Conservation (phyloP, 768 basidiomycete genomes). For the Wakefieldia striispora region DNA sequence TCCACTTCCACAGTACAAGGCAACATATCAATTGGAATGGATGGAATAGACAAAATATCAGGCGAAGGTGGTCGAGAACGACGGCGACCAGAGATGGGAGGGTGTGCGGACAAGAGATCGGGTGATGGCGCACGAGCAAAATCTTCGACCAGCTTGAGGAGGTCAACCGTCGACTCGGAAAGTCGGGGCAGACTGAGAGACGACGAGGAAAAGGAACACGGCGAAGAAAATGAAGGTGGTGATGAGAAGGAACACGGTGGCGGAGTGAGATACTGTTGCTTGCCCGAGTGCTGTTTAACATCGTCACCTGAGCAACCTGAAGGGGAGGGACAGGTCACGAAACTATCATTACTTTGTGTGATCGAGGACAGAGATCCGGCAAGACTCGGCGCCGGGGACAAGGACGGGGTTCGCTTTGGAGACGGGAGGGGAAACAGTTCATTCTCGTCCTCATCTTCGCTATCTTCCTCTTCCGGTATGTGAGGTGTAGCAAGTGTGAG, state of each 20-base stretch:
- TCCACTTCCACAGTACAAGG: background rate
- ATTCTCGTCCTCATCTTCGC: slow-evolving; percentile 50
- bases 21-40: slow-evolving; percentile 1
- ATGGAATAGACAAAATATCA: slow-evolving; percentile 6
- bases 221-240: slow-evolving; percentile 1
- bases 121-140: slow-evolving; percentile 22
- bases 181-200: slow-evolving; percentile 24
- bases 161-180: slow-evolving; percentile 10
- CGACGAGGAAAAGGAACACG: slow-evolving; percentile 14
- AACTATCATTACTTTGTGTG: slow-evolving; percentile 1
- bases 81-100: slow-evolving; percentile 25
- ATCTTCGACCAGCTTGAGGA: slow-evolving; percentile 4
- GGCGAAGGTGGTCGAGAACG: slow-evolving; percentile 6
- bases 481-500: slow-evolving; percentile 15
- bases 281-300: background rate
- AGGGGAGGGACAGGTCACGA: slow-evolving; percentile 5
- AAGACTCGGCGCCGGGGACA: slow-evolving; percentile 38
- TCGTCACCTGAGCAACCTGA: slow-evolving; percentile 21
- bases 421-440: slow-evolving; percentile 60
- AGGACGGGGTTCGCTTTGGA: slow-evolving; percentile 51
- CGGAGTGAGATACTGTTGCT: slow-evolving; percentile 18
- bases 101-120: slow-evolving; percentile 16
- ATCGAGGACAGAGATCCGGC: slow-evolving; percentile 28
- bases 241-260: slow-evolving; percentile 22
- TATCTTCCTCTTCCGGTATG: slow-evolving; percentile 32